A percentile compares a stretch with the other conserved stretches of the same genome.
Conservation (phyloP, 768 basidiomycete genomes). For the Mycena epipterygia region DNA sequence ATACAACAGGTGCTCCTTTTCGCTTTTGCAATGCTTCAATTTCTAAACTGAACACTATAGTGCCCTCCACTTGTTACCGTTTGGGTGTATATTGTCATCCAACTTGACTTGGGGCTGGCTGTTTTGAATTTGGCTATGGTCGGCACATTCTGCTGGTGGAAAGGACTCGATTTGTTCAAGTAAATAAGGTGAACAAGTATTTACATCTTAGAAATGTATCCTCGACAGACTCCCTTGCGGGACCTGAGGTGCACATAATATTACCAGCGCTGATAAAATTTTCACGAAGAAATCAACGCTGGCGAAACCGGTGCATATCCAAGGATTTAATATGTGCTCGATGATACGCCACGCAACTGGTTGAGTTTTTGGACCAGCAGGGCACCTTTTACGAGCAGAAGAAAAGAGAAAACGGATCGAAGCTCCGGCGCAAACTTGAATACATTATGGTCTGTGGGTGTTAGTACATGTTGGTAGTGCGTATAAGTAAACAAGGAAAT, state of each 20-base stretch:
- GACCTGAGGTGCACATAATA: neutral
- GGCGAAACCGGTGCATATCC: slow-evolving; percentile 10
- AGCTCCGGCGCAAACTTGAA: slow-evolving; percentile 26
- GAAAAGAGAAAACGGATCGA: neutral
- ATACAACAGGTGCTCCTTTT: slow-evolving; percentile 75
- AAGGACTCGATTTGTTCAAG: slow-evolving; percentile 63
- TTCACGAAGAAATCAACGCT: slow-evolving; percentile 20
- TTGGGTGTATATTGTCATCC: slow-evolving; percentile 83
- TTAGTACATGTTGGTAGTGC: slow-evolving; percentile 34
- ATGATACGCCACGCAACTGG: slow-evolving; percentile 79
- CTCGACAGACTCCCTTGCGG: neutral
- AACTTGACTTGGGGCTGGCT: slow-evolving; percentile 76
- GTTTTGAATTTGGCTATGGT: slow-evolving; percentile 67
- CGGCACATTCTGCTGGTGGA: slow-evolving; percentile 73
- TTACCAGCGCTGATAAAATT: slow-evolving; percentile 10
- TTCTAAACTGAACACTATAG: slow-evolving; percentile 56
- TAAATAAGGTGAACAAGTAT: neutral
- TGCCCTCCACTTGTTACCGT: slow-evolving; percentile 82
- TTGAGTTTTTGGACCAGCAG: slow-evolving; percentile 68
- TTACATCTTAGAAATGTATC: neutral
- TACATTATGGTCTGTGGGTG: slow-evolving; percentile 31
- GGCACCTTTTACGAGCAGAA: slow-evolving; percentile 86
- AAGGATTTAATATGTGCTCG: slow-evolving; percentile 71
- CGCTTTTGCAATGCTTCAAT: neutral
- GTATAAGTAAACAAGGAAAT: neutral